phyloP scores from a whole-genome alignment of 2,329 filamentous ascomycete species.

The Oidium heveae region DNA sequence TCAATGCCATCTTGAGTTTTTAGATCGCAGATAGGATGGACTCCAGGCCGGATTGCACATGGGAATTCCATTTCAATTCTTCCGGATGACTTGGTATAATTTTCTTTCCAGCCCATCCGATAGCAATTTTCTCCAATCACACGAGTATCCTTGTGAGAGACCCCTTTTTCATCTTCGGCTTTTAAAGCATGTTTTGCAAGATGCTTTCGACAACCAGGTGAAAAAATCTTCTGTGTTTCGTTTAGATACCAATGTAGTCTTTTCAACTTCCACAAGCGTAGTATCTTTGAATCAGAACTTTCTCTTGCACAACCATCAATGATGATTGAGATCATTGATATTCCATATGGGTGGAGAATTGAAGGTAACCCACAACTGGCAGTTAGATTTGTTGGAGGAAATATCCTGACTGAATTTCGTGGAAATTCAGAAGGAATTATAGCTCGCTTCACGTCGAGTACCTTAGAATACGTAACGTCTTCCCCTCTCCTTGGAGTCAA shows the following conservation, averaged over 20 bases:
- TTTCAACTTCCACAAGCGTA: constrained; percentile 65
- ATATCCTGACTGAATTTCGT: constrained; percentile 78
- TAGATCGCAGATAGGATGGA: constrained; percentile 51
- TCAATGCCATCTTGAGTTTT: constrained; percentile 50
- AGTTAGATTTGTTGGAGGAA: constrained; percentile 85
- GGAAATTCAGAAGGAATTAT: constrained; percentile 49
- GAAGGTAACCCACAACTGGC: constrained; percentile 60
- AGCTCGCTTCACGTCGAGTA: constrained; percentile 53
- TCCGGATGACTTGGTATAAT: constrained; percentile 38
- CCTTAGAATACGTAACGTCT: constrained; percentile 38
- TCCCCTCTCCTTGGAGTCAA: constrained; percentile 35
- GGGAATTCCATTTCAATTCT: constrained; percentile 65
- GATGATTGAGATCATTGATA: constrained; percentile 53
- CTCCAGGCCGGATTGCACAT: constrained; percentile 28
- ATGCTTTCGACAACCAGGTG: constrained; percentile 60
- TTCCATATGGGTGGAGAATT: constrained; percentile 65
- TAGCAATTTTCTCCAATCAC: constrained; percentile 60
- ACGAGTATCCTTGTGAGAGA: constrained; percentile 48
- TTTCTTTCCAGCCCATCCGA: constrained; percentile 66
- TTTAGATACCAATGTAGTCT: constrained; percentile 86
- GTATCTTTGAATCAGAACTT: constrained; percentile 42
- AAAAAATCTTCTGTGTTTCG: constrained; percentile 57
- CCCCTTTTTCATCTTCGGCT: constrained; percentile 30
- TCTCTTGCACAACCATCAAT: constrained; percentile 62
- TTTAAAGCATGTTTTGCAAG: constrained; percentile 23